Base-by-base conservation (phyloP, 208 protist genomes). In the Trypanosoma grayi region DNA sequence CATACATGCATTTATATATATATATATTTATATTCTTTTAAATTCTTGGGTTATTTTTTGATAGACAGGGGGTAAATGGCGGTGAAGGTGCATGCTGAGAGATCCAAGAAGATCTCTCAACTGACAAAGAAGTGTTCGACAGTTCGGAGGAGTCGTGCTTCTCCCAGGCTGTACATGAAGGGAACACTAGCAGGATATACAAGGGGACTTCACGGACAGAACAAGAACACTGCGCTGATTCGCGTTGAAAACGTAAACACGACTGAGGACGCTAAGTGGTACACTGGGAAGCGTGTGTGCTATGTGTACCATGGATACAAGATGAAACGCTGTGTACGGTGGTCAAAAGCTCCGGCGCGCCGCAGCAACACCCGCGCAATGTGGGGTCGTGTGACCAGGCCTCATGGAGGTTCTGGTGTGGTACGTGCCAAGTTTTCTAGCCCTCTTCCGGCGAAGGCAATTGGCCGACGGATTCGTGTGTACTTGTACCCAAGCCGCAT, bases 401-500 rank as follows among this genome's bases (percentile, higher is more conserved):
- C 98, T 46, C 99, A 99, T 87, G 99, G 99, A 83, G 98, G 94
- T 83, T 83, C 78, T 52, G 98, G 98, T 74, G 85, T 89, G 63
- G 84, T 99, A 34, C 96, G 98, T 67, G 98, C 95, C 43, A 98
- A 98, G 85, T 99, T 99, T 90, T 83, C 78, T 54, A 46, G 54
- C 30, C 97, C 98, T 72, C 81, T 99, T 44, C 98, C 98, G 33
- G 88, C 98, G 58, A 80, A 88, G 45, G 91, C 97, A 44, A 94
- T 99, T 56, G 98, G 98, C 62, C 83, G 79, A 41, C 79, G 84
- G 51, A 78, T 99, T 59, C 90, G 98, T 62, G 97, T 99, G 40
- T 98, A 99, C 84, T 79, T 99, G 30, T 99, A 98, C 85, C 98
- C 98, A 34, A 98, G 94, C 80, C 66, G 77, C 67, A 97, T 99